A percentile compares a stretch with the other conserved stretches of the same genome.
phyloP scores from a whole-genome alignment of 169 alveolate genomes.

The Plasmodium blacklocki region DNA sequence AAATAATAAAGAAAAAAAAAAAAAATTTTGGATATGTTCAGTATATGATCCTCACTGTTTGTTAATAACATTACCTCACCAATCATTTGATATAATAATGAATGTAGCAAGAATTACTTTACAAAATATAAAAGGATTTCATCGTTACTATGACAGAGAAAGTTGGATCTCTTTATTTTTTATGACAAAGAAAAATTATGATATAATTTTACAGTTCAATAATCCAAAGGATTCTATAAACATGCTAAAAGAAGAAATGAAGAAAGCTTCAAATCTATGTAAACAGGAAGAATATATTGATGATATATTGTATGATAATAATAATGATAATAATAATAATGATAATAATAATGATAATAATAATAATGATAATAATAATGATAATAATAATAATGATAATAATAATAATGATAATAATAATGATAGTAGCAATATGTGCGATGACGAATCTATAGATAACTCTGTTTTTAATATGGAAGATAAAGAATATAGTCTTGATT shows the following conservation, averaged over 20 bases:
- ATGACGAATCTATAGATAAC: neutral
- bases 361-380: neutral
- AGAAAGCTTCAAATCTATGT: neutral
- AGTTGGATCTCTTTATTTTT: constrained; percentile 45
- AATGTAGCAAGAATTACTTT: constrained; percentile 17
- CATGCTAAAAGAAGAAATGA: neutral
- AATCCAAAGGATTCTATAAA: neutral
- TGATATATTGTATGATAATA: neutral
- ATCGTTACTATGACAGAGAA: constrained; percentile 21
- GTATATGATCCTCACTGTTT: constrained; percentile 39
- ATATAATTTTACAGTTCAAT: constrained; percentile 21
- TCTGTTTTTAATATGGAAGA: constrained; percentile 15
- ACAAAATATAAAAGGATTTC: neutral
- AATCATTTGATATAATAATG: constrained; percentile 12
- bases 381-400: neutral
- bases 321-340: no score
- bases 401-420: neutral
- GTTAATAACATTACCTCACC: constrained; percentile 23
- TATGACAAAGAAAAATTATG: constrained; percentile 16
- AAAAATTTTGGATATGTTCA: constrained; percentile 52
- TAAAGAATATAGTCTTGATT: neutral
- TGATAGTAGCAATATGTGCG: neutral
- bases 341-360: no score
- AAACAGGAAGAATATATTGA: neutral
- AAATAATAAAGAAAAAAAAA: constrained; percentile 13